These are phyloP conservation scores for Phytopythium helicoides DNA, from an alignment of 352 stramenopile species.

Conservation along the genomic window DNA sequence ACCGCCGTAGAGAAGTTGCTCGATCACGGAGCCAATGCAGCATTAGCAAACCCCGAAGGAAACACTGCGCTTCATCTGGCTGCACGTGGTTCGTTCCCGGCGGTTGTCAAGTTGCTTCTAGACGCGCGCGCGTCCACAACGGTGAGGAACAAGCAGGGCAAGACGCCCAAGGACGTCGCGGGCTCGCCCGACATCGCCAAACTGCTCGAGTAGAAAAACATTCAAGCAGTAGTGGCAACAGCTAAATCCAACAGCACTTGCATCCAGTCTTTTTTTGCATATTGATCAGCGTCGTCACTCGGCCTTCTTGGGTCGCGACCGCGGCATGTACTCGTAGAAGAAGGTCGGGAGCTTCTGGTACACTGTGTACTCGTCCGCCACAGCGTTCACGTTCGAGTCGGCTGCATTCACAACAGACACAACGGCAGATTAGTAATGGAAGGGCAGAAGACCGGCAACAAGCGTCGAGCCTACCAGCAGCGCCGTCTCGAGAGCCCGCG, in stretches of 20 bases:
- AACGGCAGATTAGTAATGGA: too few species aligned
- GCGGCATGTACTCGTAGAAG: conserved; percentile 87
- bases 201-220: conserved; percentile 39
- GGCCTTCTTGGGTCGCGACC: conserved; percentile 50
- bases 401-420: too few species aligned
- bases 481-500: conserved; percentile 12
- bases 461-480: conserved; percentile 26
- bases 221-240: background rate
- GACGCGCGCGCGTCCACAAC: conserved; percentile 44
- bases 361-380: conserved; percentile 77
- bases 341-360: conserved; percentile 87
- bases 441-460: conserved; percentile 1
- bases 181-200: conserved; percentile 57
- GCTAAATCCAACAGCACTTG: conserved; percentile 11
- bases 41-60: conserved; percentile 63
- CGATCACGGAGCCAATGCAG: conserved; percentile 69
- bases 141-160: conserved; percentile 74
- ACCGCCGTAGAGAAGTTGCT: conserved; percentile 88
- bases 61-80: conserved; percentile 86
- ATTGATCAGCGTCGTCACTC: conserved; percentile 5
- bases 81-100: conserved; percentile 67
- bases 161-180: conserved; percentile 73
- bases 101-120: conserved; percentile 68
- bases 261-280: conserved; percentile 15
- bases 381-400: conserved; percentile 65